phyloP scores from a whole-genome alignment of 257 asterid genomes.

The Jacaranda copaia region DNA sequence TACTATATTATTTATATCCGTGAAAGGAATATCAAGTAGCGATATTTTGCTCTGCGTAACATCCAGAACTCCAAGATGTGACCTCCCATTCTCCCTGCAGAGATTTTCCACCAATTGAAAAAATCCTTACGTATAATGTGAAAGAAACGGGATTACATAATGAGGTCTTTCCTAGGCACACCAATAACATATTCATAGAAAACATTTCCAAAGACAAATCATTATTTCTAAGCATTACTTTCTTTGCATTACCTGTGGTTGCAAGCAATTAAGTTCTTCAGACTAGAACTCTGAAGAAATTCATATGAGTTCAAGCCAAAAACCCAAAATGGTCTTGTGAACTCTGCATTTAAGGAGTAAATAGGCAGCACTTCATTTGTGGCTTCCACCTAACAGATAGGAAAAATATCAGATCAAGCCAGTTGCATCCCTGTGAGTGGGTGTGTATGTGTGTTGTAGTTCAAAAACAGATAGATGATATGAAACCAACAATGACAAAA shows the following conservation, averaged over 20 bases:
- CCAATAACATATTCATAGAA: too few species aligned
- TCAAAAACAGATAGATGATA: too few species aligned
- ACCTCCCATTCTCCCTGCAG: conserved; percentile 86
- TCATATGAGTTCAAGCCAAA: conserved; percentile 91
- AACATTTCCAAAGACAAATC: too few species aligned
- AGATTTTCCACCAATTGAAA: conserved; percentile 33
- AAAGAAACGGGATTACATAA: not conserved
- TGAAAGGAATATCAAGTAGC: conserved; percentile 76
- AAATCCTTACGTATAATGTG: not conserved
- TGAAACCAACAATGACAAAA: too few species aligned
- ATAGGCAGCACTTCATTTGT: conserved; percentile 77
- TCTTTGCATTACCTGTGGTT: conserved; percentile 70
- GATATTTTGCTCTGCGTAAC: conserved; percentile 58
- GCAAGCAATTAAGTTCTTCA: conserved; percentile 76
- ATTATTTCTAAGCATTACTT: conserved; percentile 15
- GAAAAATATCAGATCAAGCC: conserved; percentile 33
- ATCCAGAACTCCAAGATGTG: conserved; percentile 85
- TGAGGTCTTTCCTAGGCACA: too few species aligned
- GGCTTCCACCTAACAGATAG: conserved; percentile 71
- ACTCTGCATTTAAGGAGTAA: conserved; percentile 80
- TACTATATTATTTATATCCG: conserved; percentile 83
- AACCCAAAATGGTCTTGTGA: conserved; percentile 88
- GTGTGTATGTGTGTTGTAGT: too few species aligned
- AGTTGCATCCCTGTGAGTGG: too few species aligned
- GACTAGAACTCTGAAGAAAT: conserved; percentile 56